Percentiles rank a stretch among this genome's conserved stretches.
These are phyloP conservation scores for Malassezia yamatoensis DNA, from an alignment of 1,284 basidiomycete genomes.

Conservation along the genomic window DNA sequence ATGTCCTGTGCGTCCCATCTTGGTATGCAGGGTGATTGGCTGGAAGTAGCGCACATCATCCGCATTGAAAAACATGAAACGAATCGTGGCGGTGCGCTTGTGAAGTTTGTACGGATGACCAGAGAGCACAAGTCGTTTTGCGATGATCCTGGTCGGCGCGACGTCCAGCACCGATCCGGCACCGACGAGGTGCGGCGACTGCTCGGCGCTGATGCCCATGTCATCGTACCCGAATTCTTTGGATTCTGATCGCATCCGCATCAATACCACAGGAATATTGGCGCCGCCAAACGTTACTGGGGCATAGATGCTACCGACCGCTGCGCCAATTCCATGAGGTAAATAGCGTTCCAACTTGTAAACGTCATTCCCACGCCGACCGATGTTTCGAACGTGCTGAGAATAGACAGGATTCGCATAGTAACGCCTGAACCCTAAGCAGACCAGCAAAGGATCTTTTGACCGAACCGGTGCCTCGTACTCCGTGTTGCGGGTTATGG, in stretches of 20 bases:
- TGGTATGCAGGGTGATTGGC: slow-evolving; percentile 84
- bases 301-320: slow-evolving; percentile 64
- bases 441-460: slow-evolving; percentile 84
- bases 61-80: slow-evolving; percentile 97
- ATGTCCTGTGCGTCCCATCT: slow-evolving; percentile 82
- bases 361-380: slow-evolving; percentile 84
- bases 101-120: slow-evolving; percentile 96
- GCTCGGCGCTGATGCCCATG: slow-evolving; percentile 33
- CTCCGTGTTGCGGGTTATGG: slow-evolving; percentile 89
- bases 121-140: slow-evolving; percentile 83
- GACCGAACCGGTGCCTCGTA: slow-evolving; percentile 77
- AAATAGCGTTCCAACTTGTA: slow-evolving; percentile 96
- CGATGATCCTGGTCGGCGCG: slow-evolving; percentile 70
- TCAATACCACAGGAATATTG: slow-evolving; percentile 34
- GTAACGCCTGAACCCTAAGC: slow-evolving; percentile 76
- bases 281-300: slow-evolving; percentile 73
- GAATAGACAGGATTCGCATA: slow-evolving; percentile 79
- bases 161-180: slow-evolving; percentile 78
- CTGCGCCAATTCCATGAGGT: slow-evolving; percentile 60
- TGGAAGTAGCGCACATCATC: slow-evolving; percentile 89
- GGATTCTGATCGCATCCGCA: slow-evolving; percentile 24
- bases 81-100: slow-evolving; percentile 90
- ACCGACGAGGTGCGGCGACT: slow-evolving; percentile 63
- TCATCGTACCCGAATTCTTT: slow-evolving; percentile 40
- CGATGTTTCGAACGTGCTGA: slow-evolving; percentile 66